phyloP scores from a whole-genome alignment of 192 early-diverging fungal species.

The Rhizoclosmatium sp. region DNA sequence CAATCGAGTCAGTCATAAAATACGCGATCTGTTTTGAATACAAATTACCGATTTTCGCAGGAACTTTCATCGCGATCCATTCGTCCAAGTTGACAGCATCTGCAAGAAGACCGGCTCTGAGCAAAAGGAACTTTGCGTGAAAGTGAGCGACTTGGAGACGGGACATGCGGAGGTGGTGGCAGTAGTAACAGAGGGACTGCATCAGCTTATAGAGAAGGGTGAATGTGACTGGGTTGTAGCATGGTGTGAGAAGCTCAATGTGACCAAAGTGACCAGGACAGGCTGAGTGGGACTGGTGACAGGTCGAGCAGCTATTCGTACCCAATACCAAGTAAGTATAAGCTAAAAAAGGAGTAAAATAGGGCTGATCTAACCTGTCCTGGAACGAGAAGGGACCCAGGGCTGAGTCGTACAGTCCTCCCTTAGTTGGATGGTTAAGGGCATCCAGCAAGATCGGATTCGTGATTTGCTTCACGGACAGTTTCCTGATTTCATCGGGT shows the following conservation, averaged over 20 bases:
- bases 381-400: constrained; percentile 89
- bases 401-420: constrained; percentile 93
- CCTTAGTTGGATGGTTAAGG: constrained; percentile 85
- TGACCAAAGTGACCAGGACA: constrained; percentile 98
- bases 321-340: not conserved
- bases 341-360: not conserved
- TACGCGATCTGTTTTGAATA: not conserved
- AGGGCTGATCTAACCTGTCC: constrained; percentile 48
- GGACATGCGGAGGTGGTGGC: constrained; percentile 80
- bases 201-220: constrained; percentile 87
- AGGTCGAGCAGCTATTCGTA: constrained; percentile 78
- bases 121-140: constrained; percentile 80
- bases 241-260: constrained; percentile 88
- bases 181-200: constrained; percentile 87
- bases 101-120: constrained; percentile 85
- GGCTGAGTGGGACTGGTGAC: constrained; percentile 77
- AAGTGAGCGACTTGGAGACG: constrained; percentile 70
- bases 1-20: not conserved
- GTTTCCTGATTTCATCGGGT: constrained; percentile 83
- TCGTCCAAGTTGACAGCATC: constrained; percentile 88
- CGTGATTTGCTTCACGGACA: constrained; percentile 94
- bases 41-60: constrained; percentile 3
- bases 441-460: constrained; percentile 89
- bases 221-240: constrained; percentile 95
- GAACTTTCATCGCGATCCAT: constrained; percentile 41